These are phyloP conservation scores for Gigaspora rosea DNA, from an alignment of 192 early-diverging fungal genomes.

Conservation along the genomic window DNA sequence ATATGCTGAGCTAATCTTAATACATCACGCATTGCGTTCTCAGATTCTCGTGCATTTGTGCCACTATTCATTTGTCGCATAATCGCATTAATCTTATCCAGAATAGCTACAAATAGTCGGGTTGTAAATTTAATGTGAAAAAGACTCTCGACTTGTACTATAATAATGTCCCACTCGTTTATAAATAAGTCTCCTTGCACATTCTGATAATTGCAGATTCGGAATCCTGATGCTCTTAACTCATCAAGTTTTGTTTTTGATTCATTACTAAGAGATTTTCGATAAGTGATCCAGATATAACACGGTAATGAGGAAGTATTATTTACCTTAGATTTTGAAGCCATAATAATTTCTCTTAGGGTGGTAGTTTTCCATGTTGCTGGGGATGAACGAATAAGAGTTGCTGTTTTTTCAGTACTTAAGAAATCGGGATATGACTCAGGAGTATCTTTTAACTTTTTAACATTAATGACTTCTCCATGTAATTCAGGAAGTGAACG, in stretches of 20 bases:
- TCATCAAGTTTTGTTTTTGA: conserved; percentile 4
- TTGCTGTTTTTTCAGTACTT: conserved; percentile 6
- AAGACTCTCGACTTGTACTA: too few relatives aligned
- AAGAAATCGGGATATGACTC: conserved; percentile 23
- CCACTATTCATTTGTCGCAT: too few relatives aligned
- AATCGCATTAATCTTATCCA: too few relatives aligned
- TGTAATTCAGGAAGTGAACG: too few relatives aligned
- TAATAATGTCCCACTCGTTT: conserved; percentile 4
- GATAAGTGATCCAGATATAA: conserved; percentile 18
- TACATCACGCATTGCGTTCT: too few relatives aligned
- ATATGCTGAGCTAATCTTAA: too few relatives aligned
- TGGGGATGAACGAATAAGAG: conserved; percentile 4
- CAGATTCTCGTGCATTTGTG: too few relatives aligned
- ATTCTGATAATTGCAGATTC: conserved; percentile 16
- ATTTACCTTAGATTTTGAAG: conserved; percentile 1
- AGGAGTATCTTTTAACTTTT: conserved; percentile 9
- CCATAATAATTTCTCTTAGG: conserved; percentile 17
- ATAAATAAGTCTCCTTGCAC: conserved; percentile 6
- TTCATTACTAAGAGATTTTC: conserved; percentile 25
- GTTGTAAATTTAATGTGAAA: too few relatives aligned
- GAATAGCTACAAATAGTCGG: too few relatives aligned
- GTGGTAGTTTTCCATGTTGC: conserved; percentile 9
- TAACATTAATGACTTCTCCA: conserved; percentile 9
- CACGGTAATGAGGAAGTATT: not conserved
- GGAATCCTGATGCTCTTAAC: conserved; percentile 4